Evolutionary conservation across 2,329 filamentous ascomycete genomes (phyloP).

Genomic region (Aspergillus fumigatus): DNA sequence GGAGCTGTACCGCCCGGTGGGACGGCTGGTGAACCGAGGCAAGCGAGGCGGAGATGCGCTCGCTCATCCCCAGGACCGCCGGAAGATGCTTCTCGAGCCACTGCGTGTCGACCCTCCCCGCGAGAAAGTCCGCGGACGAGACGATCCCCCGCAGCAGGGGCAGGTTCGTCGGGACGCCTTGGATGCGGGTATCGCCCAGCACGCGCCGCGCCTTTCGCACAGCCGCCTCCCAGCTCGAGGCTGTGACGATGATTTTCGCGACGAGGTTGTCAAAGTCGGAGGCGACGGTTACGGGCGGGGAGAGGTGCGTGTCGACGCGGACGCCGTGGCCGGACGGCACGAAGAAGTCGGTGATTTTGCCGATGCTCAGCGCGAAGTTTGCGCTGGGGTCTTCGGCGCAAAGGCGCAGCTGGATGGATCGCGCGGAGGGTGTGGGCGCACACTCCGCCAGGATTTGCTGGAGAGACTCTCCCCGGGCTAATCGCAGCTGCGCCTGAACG

Average conservation of each 20-base stretch:
- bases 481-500: slow-evolving; percentile 50
- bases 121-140: slow-evolving; percentile 46
- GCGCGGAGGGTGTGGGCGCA: slow-evolving; percentile 4
- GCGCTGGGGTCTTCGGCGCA: slow-evolving; percentile 53
- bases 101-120: slow-evolving; percentile 49
- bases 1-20: not conserved
- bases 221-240: slow-evolving; percentile 48
- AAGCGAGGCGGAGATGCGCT: slow-evolving; percentile 20
- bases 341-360: slow-evolving; percentile 52
- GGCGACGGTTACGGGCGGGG: slow-evolving; percentile 42
- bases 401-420: slow-evolving; percentile 53
- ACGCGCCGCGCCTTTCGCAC: slow-evolving; percentile 53
- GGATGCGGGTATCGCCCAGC: slow-evolving; percentile 52
- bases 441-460: slow-evolving; percentile 31
- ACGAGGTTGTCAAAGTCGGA: slow-evolving; percentile 57
- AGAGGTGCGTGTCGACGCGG: slow-evolving; percentile 53
- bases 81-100: slow-evolving; percentile 54
- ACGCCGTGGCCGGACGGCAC: slow-evolving; percentile 57
- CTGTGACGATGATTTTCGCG: slow-evolving; percentile 57
- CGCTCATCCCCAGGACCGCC: slow-evolving; percentile 34
- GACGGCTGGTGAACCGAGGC: slow-evolving; percentile 11
- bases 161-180: slow-evolving; percentile 56
- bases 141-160: slow-evolving; percentile 52
- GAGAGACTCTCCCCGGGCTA: slow-evolving; percentile 49
- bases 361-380: slow-evolving; percentile 56